Base-by-base conservation (phyloP, 2,329 filamentous ascomycete species). In the Cladosporium sp. region DNA sequence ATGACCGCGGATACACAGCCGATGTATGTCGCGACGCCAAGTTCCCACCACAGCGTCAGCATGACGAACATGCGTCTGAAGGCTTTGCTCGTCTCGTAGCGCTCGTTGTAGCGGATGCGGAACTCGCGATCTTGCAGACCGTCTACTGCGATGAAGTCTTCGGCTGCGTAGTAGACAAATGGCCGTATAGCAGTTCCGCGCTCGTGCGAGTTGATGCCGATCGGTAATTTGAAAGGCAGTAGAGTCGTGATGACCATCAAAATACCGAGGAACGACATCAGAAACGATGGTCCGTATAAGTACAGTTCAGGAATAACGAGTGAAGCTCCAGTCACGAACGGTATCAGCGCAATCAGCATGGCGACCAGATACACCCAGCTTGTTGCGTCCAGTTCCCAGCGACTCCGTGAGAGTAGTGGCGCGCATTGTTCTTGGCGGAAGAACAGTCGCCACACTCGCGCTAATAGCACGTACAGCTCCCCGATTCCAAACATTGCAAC, bases 101-200 rank as follows among this genome's bases (percentile, higher is more conserved):
- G 68, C 49, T 67, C 65, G 51, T 70, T 71, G 59, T 67, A 71
- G 11, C 67, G 64, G n/a, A 67, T 58, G 3, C 69, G 65, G 42
- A 71, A 71, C 12, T 69, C 69, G 15, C 69, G 64, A 40, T 70
- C 69, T 36, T 71, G 69, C 50, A 69, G 47, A 2, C 68, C 68
- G 51, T 71, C 69, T 1, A 71, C 69, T 2, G 69, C 69, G 47
- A 71, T 67, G 58, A 71, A 71, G 57, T 71, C 69, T 39, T 71
- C 69, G 5, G 69, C 69, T 8, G 69, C 69, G 60, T 70, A 71
- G 61, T 69, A 71, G 55, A 71, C 68, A 55, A 71, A 70, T 1
- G 69, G 69, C 28, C 68, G 63, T 17, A 70, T 58, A 7, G 55
- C 52, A 1, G 67, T 63, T 1, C 69, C 69, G 37, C 66, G 60